Conservation (phyloP, 139 green algal genomes). For the Ulvella scutata region DNA sequence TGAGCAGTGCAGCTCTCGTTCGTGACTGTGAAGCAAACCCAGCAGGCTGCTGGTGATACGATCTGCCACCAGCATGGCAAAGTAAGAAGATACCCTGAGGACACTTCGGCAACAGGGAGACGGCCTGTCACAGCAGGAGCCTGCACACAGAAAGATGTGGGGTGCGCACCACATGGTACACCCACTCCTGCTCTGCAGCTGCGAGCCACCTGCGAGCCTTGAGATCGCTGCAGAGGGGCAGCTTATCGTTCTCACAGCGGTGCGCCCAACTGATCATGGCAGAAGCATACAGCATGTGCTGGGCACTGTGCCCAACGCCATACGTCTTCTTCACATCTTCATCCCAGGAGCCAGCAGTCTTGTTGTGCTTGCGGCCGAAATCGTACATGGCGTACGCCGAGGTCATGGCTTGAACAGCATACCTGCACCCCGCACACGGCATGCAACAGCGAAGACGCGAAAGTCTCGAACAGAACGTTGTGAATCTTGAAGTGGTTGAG, state of each 20-base stretch:
- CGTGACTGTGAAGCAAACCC: too few species aligned
- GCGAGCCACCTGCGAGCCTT: neutral
- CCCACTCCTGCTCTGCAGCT: neutral
- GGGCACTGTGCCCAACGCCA: neutral
- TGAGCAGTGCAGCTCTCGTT: too few species aligned
- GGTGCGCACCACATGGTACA: neutral
- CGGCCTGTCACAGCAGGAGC: too few species aligned
- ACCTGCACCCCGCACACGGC: too few species aligned
- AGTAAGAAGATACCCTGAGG: too few species aligned
- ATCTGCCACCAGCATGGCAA: too few species aligned
- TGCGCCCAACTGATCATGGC: conserved; percentile 1
- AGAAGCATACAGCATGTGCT: neutral
- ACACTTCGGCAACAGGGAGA: too few species aligned
- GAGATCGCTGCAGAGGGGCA: neutral
- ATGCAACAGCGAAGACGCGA: too few species aligned
- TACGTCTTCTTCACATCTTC: neutral
- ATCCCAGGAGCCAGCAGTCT: neutral
- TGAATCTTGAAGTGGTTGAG: too few species aligned
- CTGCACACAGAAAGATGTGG: neutral
- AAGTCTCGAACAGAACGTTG: too few species aligned
- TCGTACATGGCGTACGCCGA: neutral
- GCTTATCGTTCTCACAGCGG: neutral
- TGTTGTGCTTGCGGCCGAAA: neutral
- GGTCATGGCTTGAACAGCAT: neutral
- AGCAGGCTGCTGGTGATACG: too few species aligned